Base-by-base conservation (phyloP, 2,329 filamentous ascomycete genomes). In the Colletotrichum liaoningense region DNA sequence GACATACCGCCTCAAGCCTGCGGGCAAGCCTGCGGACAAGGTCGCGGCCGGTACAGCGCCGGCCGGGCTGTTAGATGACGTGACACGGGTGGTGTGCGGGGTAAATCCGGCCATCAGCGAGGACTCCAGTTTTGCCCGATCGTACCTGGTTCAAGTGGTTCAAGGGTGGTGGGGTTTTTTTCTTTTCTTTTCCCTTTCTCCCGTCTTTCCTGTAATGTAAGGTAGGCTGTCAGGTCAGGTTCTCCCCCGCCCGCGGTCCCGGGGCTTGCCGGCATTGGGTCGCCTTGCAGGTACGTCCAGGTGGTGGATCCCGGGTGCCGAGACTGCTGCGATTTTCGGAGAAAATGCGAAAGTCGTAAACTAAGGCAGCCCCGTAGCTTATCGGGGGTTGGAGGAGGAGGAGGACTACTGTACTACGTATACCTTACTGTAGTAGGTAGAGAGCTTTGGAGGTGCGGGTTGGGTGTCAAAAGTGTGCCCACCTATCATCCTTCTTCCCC, bases 81-180 rank as follows among this genome's bases (percentile, higher is more conserved):
- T 28, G 8, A 55, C 38, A 67, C 42, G 56, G 42, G 16, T n/a
- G 14, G 19, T 35, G 56, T 24, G 65, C 28, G 65, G 56, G 65
- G 56, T 24, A 46, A n/a, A 54, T 24, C 9, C 19, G 33, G 52
- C 24, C 19, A 28, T 38, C 49, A 28, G 38, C 33, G 14, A 49
- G 19, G 42, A 22, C 8, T 49, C 8, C 42, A 49, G 42, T 49
- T n/a, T 49, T 49, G 59, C n/a, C 65, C 65, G 65, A 72, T 72
- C 65, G 65, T 54, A 63, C 30, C 38, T 63, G 52, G 58, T 42
- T 49, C 2, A 49, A 38, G 19, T 35, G 12, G 38, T 42, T 38
- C 38, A 42, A 42, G 38, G 16, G 30, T 33, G 30, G 63, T n/a
- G 26, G 22, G 54, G 54, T 33, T n/a, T 49, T 28, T 63, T 58